Base-by-base conservation (phyloP, 2,329 filamentous ascomycete genomes). In the Pseudogymnoascus sp. region DNA sequence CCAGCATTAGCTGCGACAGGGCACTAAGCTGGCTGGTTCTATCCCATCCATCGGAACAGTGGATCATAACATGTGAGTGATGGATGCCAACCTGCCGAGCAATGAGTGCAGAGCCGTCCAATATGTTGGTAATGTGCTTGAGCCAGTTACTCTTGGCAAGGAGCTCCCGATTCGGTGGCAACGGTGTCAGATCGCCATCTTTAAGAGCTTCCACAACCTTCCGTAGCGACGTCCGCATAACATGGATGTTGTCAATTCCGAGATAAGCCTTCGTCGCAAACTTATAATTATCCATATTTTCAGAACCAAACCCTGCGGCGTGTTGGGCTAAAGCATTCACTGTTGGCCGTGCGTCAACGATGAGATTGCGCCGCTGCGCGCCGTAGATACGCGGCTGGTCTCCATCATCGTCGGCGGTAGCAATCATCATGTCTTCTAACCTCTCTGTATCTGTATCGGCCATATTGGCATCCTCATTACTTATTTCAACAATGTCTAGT, bases 31-130 rank as follows among this genome's bases (percentile, higher is more conserved):
- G 94, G 68, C 91, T 92, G 6, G 94, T 99, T 57, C 94, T 87
- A 74, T 99, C 94, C 94, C 94, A 99, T 3, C 94, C 94, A 73
- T 99, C 94, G 2, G 94, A 97, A 74, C 94, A 99, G 73, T 99
- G 94, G 56, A 99, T 96, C 48, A 99, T 77, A 9, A 95, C 92
- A 71, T 99, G 91, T 1, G 92, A 96, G 69, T 96, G 92, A 65
- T 90, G 88, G 61, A 97, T 85, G 28, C 91, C 94, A 33, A 99
- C 86, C 67, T 94, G 90, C 30, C 89, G 82, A 28, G 92, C 88
- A 66, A 97, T 95, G 60, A 95, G 78, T 56, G 85, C 83, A 5
- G 91, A 87, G 0, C 94, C 94, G 63, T 94, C 89, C 13, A 99
- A 76, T 48, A 99, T 83, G 26, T 86, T 85, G 19, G 83, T 81